These are phyloP conservation scores for Trypanosoma vivax DNA, from an alignment of 208 protist genomes.

Conservation along the genomic window DNA sequence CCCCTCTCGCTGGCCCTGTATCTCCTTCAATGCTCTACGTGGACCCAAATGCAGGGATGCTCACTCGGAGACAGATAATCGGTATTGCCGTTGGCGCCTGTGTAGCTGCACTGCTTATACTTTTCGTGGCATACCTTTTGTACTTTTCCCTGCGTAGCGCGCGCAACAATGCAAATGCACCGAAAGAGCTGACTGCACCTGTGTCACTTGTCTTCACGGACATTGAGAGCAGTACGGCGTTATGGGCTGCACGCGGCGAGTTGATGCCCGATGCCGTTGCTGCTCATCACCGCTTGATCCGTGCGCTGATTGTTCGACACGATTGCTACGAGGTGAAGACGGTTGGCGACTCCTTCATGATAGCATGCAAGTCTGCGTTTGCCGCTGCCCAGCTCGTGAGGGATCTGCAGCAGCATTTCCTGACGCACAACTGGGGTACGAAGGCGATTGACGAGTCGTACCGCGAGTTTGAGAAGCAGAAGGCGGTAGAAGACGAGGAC, in stretches of 20 bases:
- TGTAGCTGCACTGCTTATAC: neutral
- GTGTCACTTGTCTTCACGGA: slow-evolving; percentile 75
- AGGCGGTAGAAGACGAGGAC: slow-evolving; percentile 9
- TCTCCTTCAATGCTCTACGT: slow-evolving; percentile 37
- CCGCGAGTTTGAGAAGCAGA: slow-evolving; percentile 28
- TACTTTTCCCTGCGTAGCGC: slow-evolving; percentile 21
- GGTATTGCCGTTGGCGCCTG: slow-evolving; percentile 28
- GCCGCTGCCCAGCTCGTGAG: neutral
- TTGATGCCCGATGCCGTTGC: slow-evolving; percentile 54
- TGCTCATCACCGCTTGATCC: slow-evolving; percentile 57
- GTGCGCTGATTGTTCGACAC: slow-evolving; percentile 43
- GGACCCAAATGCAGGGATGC: neutral
- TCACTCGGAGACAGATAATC: slow-evolving; percentile 15
- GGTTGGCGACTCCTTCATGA: slow-evolving; percentile 65
- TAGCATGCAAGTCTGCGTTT: neutral
- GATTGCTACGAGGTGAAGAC: slow-evolving; percentile 80
- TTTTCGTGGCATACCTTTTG: neutral
- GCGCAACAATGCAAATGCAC: slow-evolving; percentile 38
- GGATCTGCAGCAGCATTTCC: slow-evolving; percentile 5
- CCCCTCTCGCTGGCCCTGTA: neutral
- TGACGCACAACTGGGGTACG: slow-evolving; percentile 40
- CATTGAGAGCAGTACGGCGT: slow-evolving; percentile 70
- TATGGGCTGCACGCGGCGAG: slow-evolving; percentile 48
- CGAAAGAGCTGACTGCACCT: slow-evolving; percentile 27
- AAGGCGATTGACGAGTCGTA: slow-evolving; percentile 31